Base-by-base conservation (phyloP, 1,139 yeast species). In the Casaregolazyma lundiana region DNA sequence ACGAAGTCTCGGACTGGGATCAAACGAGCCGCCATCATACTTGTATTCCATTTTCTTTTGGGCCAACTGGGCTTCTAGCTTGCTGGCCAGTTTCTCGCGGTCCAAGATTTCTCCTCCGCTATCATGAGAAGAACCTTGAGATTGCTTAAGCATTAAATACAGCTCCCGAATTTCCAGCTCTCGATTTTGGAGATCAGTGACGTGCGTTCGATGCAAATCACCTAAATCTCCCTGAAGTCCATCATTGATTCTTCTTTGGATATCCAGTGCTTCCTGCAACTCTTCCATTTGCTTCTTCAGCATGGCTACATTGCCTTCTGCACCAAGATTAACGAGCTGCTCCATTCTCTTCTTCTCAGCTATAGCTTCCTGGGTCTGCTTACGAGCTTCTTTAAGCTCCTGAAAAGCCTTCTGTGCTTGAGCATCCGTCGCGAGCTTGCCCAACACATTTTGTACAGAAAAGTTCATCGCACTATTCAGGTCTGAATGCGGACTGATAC, bases 141-240 rank as follows among this genome's bases (percentile, higher is more conserved):
- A 57, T 44, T 64, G 69, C 44, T 74, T 73, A 35, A 88, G 67
- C 72, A 85, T 75, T 46, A 90, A 74, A 48, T 87, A 71, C 64
- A 92, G 76, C 63, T 90, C 96, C 49, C 97, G 76, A 75, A 86
- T 80, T 65, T 90, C 96, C 24, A 85, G 71, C 61, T 90, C 97
- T 58, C 84, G 94, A 54, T 84, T 83, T 61, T 89, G 96, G 57
- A 86, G 82, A 54, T 87, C 96, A 15, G 77, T 63, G 41, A 87
- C 71, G 57, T 86, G 84, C 56, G 78, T 80, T 44, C 80, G 73
- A 60, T 84, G 84, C 47, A 72, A 51, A 42, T 84, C 94, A 39
- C 82, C 85, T 38, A 88, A 67, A 54, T 90, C 96, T 8, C 68
- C 66, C 34, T 77, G 75, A 43, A 87, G 68, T 40, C 78, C 81